phyloP scores from a whole-genome alignment of 2,329 filamentous ascomycete genomes.

The Nothophoma quercina region DNA sequence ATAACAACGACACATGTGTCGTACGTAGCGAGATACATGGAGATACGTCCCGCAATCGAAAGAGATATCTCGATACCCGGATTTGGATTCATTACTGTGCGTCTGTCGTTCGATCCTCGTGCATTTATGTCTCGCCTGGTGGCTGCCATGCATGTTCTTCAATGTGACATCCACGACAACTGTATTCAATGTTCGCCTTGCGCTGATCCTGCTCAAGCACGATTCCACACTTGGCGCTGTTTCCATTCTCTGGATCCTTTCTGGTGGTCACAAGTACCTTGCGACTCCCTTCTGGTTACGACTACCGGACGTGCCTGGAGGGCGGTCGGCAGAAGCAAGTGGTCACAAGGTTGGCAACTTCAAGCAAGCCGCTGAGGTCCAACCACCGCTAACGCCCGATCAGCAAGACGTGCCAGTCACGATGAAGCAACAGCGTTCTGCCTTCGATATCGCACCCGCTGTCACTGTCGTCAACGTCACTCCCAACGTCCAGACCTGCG shows the following conservation, averaged over 20 bases:
- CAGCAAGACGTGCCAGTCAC: no score
- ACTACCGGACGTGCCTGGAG: neutral
- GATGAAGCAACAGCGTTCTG: no score
- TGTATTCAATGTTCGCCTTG: neutral
- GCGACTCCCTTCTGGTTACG: neutral
- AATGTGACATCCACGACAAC: neutral
- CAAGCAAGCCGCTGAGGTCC: neutral
- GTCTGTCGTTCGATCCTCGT: neutral
- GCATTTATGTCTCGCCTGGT: neutral
- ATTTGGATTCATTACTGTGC: neutral
- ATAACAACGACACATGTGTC: constrained; percentile 9
- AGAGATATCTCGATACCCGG: constrained; percentile 13
- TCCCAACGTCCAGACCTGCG: no score
- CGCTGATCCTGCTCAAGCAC: neutral
- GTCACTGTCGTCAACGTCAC: no score
- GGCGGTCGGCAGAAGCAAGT: neutral
- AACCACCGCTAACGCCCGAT: no score
- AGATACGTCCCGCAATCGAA: constrained; percentile 14
- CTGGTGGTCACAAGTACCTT: neutral
- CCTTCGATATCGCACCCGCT: no score
- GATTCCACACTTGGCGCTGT: neutral
- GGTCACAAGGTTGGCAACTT: neutral
- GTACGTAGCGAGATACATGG: constrained; percentile 18
- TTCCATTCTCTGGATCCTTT: neutral
- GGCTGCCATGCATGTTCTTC: neutral